Base-by-base conservation (phyloP, 1,284 basidiomycete species). In the Sporisorium reilianum region DNA sequence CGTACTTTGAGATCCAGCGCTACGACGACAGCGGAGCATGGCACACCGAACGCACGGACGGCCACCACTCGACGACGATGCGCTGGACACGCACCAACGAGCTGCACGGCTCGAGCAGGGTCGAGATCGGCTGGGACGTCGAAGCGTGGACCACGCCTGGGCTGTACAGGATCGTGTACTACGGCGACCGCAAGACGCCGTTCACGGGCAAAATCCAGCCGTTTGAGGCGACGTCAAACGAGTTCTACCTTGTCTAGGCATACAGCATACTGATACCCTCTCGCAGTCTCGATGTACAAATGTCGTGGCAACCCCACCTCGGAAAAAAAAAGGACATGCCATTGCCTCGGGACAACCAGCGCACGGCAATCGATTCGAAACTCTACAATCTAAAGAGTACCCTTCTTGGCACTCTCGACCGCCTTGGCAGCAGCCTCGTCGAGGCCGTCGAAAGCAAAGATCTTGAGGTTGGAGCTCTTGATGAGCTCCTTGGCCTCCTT, bases 401-500 rank as follows among this genome's bases (percentile, higher is more conserved):
- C 72, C 64, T 75, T 75, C 5, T 55, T 22, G 48, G 72, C 72
- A 54, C 72, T 75, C 56, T 75, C 73, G 18, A 80, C 75, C 16
- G 75, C 68, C 64, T 71, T 78, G 34, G 60, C 64, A 40, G 74
- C 77, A 38, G 74, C 70, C 60, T 75, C 66, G 45, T 74, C 77
- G 34, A 75, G 48, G 8, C 77, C 72, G 41, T 75, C 74, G 46
- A 70, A 80, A 14, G 69, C 63, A 44, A 60, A 68, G 66, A 78
- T 76, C 88, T 95, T 93, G 81, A 99, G 87, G 54, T 94, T 94
- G 48, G 94, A 96, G 58, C 94, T 89, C 59, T 66, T 69, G 65
- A 83, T 80, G 18, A 83, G 92, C 92, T 92, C 88, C 87, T 98
- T 98, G 11, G 96, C 96, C 87, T 98, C 95, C 59, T 87, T 88